Percentiles rank a stretch among this genome's conserved stretches.
These are phyloP conservation scores for Aristolochia contorta DNA, from an alignment of 164 flowering plant genomes.

Conservation along the genomic window DNA sequence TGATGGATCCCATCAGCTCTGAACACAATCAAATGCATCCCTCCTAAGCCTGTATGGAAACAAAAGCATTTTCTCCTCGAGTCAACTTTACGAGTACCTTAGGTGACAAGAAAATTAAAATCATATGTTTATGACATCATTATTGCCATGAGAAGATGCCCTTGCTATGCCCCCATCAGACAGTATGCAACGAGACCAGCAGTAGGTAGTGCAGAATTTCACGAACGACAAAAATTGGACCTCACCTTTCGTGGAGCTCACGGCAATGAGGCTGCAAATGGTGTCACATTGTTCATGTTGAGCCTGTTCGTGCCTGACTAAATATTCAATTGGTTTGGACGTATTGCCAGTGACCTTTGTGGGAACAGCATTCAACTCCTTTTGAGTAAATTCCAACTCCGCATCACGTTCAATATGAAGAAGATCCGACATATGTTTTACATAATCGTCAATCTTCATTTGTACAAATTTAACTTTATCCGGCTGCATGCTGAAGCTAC, in stretches of 20 bases:
- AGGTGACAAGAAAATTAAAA: no score
- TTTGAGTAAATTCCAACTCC: slow-evolving; percentile 85
- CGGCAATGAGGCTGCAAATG: slow-evolving; percentile 69
- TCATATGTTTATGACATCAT: no score
- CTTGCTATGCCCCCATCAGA: no score
- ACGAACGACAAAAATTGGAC: neutral
- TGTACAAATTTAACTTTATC: slow-evolving; percentile 66
- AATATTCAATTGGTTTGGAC: slow-evolving; percentile 67
- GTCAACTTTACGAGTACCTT: neutral
- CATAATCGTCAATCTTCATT: slow-evolving; percentile 61
- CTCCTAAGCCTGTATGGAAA: slow-evolving; percentile 64
- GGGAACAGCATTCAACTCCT: slow-evolving; percentile 77
- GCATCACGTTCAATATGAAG: slow-evolving; percentile 85
- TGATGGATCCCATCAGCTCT: slow-evolving; percentile 76
- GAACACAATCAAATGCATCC: slow-evolving; percentile 83
- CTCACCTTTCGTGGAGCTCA: slow-evolving; percentile 75
- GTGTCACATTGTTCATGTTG: slow-evolving; percentile 95
- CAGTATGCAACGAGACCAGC: no score
- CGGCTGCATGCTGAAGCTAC: slow-evolving; percentile 62
- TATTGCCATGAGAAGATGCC: no score
- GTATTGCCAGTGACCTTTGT: slow-evolving; percentile 35
- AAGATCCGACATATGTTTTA: slow-evolving; percentile 56
- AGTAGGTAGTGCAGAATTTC: no score
- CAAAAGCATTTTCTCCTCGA: no score
- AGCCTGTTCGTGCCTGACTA: slow-evolving; percentile 86